Evolutionary conservation across 495 filamentous ascomycete species (phyloP), one percentile per base, ranked within the genome.

Genomic region (Parachaetomium inaequale): DNA sequence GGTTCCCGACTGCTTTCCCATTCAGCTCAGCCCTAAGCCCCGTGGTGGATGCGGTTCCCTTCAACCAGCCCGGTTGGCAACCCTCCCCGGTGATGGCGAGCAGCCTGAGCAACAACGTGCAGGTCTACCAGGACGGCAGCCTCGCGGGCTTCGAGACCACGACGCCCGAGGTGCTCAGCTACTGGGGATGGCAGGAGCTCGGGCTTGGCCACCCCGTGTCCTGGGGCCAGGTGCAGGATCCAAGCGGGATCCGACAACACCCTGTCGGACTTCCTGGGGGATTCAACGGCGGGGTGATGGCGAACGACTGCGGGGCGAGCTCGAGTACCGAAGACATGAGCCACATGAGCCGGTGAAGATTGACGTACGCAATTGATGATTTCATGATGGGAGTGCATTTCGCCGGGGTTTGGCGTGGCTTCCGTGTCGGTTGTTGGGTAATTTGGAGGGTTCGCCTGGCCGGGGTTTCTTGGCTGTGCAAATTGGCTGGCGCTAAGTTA

Each of bases 131-230:
- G n/a, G 55, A 42, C 2, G 28, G 23, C 43, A 45, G 66, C 36
- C 28, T 59, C 4, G 32, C 32, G 4, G 57, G 21, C 6, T 64
- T 65, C 17, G 62, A 66, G 31, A 49, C 47, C 25, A 38, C 38
- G 10, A 46, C 61, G 34, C 69, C 69, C 17, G 43, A 52, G 2
- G 51, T 70, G 7, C 59, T 73, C 19, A 50, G 64, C 15, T 66
- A 66, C 40, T 73, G 71, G 71, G 67, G 68, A 11, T 73, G 69
- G 65, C 55, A 66, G 32, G 38, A 21, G 0, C 67, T 71, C 2
- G 58, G 61, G n/a, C 58, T 71, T 21, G 69, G 65, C n/a, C 36
- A 64, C 15, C 69, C 71, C 15, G 58, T 52, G 28, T 54, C 63
- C 10, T 73, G 69, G 69, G 54, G 26, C 8, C 3, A 53, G 21